These are phyloP conservation scores for Trypanosomatidae sp. DNA, from an alignment of 208 protist species.

Conservation along the genomic window DNA sequence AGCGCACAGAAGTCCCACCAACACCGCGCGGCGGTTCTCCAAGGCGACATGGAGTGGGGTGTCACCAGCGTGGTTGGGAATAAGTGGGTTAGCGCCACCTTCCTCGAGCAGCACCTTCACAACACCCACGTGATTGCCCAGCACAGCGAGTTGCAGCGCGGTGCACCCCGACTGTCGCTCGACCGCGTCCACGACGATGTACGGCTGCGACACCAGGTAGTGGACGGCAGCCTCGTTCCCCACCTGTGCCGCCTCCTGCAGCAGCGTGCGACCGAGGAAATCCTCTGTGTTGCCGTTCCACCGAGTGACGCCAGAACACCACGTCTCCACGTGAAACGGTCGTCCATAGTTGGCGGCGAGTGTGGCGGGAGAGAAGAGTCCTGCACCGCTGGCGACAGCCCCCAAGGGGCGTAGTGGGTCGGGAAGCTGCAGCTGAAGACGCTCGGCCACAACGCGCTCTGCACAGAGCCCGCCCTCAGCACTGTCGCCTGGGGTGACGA, in stretches of 20 bases:
- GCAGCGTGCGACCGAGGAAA: conserved; percentile 68
- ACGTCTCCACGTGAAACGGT: conserved; percentile 26
- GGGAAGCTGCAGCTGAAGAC: conserved; percentile 60
- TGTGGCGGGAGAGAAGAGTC: conserved; percentile 18
- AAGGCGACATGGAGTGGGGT: conserved; percentile 76
- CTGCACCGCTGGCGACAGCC: conserved; percentile 4
- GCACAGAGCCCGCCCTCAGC: conserved; percentile 26
- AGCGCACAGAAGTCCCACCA: conserved; percentile 60
- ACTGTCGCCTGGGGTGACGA: conserved; percentile 51
- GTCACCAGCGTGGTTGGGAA: conserved; percentile 33
- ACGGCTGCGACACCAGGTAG: conserved; percentile 62
- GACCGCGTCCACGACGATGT: conserved; percentile 46
- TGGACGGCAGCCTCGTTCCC: conserved; percentile 55
- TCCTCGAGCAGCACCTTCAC: conserved; percentile 50
- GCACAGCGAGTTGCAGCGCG: conserved; percentile 67
- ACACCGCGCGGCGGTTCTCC: conserved; percentile 32
- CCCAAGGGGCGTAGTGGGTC: conserved; percentile 13
- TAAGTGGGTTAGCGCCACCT: conserved; percentile 31
- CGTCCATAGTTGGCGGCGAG: conserved; percentile 31
- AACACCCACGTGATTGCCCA: conserved; percentile 33
- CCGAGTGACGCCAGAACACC: conserved; percentile 41
- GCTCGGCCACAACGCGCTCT: conserved; percentile 65
- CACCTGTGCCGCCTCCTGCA: conserved; percentile 65
- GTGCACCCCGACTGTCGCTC: conserved; percentile 56
- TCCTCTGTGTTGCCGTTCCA: conserved; percentile 82